Conservation (phyloP, 768 basidiomycete genomes). For the Megacollybia marginata region DNA sequence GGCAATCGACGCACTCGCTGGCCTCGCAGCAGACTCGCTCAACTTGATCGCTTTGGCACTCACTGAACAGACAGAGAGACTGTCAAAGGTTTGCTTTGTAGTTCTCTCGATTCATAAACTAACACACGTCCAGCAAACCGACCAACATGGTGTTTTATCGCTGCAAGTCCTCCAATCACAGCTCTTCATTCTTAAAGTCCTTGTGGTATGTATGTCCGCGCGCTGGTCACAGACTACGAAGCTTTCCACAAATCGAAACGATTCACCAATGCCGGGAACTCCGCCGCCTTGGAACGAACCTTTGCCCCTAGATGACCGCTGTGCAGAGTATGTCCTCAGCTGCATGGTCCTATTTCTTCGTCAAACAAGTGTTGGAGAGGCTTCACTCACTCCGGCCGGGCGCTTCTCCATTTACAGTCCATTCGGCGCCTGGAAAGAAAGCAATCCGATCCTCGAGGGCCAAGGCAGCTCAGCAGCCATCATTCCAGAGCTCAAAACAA, state of each 20-base stretch:
- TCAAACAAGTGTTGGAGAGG: conserved; percentile 59
- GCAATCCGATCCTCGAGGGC: conserved; percentile 8
- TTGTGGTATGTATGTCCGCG: conserved; percentile 70
- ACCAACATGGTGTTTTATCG: conserved; percentile 41
- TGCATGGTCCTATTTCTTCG: conserved; percentile 80
- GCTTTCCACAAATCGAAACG: conserved; percentile 13
- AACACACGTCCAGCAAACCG: conserved; percentile 37
- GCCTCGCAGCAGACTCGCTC: conserved; percentile 68
- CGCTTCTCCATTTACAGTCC: conserved; percentile 10
- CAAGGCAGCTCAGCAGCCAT: conserved; percentile 4
- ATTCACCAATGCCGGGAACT: conserved; percentile 35
- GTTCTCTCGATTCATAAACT: conserved; percentile 2
- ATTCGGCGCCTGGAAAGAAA: neutral
- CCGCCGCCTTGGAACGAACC: conserved; percentile 53
- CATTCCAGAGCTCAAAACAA: conserved; percentile 24
- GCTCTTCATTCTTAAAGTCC: conserved; percentile 75
- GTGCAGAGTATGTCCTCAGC: conserved; percentile 74
- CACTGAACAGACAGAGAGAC: conserved; percentile 67
- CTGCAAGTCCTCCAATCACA: conserved; percentile 82
- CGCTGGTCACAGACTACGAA: conserved; percentile 49
- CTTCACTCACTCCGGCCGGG: conserved; percentile 49
- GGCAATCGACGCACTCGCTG: conserved; percentile 72
- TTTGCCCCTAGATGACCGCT: conserved; percentile 70
- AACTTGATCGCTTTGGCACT: conserved; percentile 77
- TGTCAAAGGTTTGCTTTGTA: conserved; percentile 53